Base-by-base conservation (phyloP, 2,329 filamentous ascomycete species). In the Diaporthe amygdali region DNA sequence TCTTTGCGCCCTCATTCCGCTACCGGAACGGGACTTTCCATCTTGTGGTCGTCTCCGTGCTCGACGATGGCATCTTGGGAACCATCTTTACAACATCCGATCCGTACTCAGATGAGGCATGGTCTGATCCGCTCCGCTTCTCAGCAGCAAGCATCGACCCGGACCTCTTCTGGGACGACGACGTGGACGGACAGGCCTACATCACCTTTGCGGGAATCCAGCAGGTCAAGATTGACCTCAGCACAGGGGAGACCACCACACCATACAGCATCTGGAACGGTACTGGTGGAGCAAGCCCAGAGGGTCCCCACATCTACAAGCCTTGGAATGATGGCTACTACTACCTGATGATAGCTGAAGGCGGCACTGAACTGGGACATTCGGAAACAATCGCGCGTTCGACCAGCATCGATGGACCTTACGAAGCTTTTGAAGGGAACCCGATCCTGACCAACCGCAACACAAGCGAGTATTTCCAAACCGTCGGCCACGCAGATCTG, bases 1-100 rank as follows among this genome's bases (percentile, higher is more conserved):
- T 85, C 44, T 89, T 84, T 79, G 87, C 87, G 0, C 80, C 85
- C 0, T 86, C 85, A 0, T 75, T 87, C 0, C 77, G 84, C 10
- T 82, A 85, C 37, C 80, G 83, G 37, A 74, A 84, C 2, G 82
- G 81, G 0, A 79, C 74, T 1, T 87, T 87, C 67, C 87, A 85
- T 72, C 71, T 86, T 0, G 79, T 84, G 5, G 70, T 81, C 72
- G 74, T 71, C 7, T 79, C 80, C 63, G 66, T 76, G 25, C 80
- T 76, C 49, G 79, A 76, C 73, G 74, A 78, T 76, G 79, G 68
- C 79, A 80, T 80, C 75, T 76, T 84, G 34, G 59, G 59, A 1
- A 63, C 59, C 14, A 74, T 88, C 17, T 82, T 85, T 74, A 82
- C 77, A 5, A 79, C 80, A 0, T 76, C 78, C 30, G 79, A 87